Evolutionary conservation across 345 rosid genomes (phyloP), one percentile per base, ranked within the genome.

Genomic region (Melaleuca quinquenervia): DNA sequence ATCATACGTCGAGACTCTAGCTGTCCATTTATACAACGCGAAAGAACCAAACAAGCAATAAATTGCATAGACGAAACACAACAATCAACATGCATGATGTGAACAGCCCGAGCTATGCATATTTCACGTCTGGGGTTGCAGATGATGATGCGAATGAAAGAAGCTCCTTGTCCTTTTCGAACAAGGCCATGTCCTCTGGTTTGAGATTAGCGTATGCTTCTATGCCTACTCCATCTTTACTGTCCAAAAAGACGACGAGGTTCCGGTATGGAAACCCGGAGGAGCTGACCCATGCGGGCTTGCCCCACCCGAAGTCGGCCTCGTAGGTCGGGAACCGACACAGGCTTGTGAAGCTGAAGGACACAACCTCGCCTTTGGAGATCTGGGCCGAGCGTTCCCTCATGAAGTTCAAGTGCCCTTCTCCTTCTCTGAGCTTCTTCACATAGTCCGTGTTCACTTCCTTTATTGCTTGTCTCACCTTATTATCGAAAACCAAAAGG

Each of bases 271-370:
- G 83, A 41, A 74, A 22, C 85, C 44, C 78, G 5, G 85, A 83
- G 41, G 86, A 50, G 26, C 88, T 86, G 41, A 88, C 86, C 93
- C 92, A 90, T 0, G 74, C 85, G 32, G 91, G 91, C 24, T 84
- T 87, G n/a, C 91, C 91, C 91, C 93, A 91, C 51, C 92, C 90
- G 86, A 91, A 91, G 86, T 91, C 90, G 26, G 84, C 53, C n/a
- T 83, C 88, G 82, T 88, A 87, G 41, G 80, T 84, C 13, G 88
- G 87, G 83, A 90, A 83, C 53, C 86, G 89, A 48, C 93, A 88
- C 87, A 87, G 90, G 52, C 93, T 90, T 10, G 91, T 89, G 85
- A 90, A 88, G 58, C 86, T 88, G 41, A 85, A 83, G 44, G 18
- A 27, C 24, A 87, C 86, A 6, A 26, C 80, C 82, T 75, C 91